These are phyloP conservation scores for Fusarium sambucinum DNA, from an alignment of 2,329 filamentous ascomycete genomes.

Conservation along the genomic window DNA sequence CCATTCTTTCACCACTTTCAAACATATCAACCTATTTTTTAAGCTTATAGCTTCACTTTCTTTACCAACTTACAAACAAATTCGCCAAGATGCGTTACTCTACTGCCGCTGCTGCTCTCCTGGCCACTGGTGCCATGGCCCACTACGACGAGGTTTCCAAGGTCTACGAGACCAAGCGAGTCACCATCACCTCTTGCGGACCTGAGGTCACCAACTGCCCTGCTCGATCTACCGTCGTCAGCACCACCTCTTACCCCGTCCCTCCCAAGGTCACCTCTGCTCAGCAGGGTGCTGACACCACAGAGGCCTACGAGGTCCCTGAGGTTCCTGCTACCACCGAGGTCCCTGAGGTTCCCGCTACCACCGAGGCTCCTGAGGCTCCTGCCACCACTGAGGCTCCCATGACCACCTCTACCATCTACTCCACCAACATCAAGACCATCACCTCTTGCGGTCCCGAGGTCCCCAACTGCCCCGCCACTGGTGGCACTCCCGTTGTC, in stretches of 20 bases:
- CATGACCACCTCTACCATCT: constrained; percentile 66
- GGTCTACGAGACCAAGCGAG: constrained; percentile 68
- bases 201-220: constrained; percentile 49
- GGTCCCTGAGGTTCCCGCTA: constrained; percentile 53
- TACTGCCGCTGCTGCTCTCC: constrained; percentile 61
- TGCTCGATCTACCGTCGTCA: constrained; percentile 42
- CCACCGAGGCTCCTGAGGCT: constrained; percentile 57
- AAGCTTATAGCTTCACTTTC: constrained; percentile 47
- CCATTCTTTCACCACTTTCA: constrained; percentile 61
- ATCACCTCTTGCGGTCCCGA: constrained; percentile 71
- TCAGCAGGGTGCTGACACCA: constrained; percentile 54
- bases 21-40: constrained; percentile 44
- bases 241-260: constrained; percentile 37
- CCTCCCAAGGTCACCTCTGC: constrained; percentile 30
- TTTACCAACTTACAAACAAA: constrained; percentile 42
- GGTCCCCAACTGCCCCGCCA: constrained; percentile 71
- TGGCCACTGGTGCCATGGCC: constrained; percentile 56
- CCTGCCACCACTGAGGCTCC: constrained; percentile 54
- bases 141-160: constrained; percentile 56
- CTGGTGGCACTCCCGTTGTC: constrained; percentile 51
- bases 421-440: constrained; percentile 69
- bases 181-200: constrained; percentile 72
- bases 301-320: constrained; percentile 38
- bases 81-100: constrained; percentile 72
- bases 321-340: constrained; percentile 48